Percentiles rank a stretch among this genome's conserved stretches.
These are phyloP conservation scores for Colletotrichum abscissum DNA, from an alignment of 2,329 filamentous ascomycete species.

Conservation along the genomic window DNA sequence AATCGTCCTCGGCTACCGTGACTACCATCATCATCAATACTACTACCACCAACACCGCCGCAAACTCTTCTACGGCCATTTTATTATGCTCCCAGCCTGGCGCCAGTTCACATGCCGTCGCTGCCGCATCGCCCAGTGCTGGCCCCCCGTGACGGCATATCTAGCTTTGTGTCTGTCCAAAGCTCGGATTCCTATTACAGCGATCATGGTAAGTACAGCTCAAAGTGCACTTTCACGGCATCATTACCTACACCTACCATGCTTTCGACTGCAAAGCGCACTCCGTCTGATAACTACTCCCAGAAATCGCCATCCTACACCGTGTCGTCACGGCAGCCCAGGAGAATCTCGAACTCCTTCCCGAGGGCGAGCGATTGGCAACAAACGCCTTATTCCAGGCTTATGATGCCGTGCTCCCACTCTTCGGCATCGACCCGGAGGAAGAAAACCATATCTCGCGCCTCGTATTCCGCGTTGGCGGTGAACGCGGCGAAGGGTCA, in stretches of 20 bases:
- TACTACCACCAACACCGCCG: neutral
- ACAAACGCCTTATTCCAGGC: conserved; percentile 84
- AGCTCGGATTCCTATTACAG: conserved; percentile 62
- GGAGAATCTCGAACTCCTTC: conserved; percentile 65
- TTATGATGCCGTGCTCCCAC: conserved; percentile 80
- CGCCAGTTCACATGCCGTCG: conserved; percentile 48
- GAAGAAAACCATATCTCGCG: conserved; percentile 81
- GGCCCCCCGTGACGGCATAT: conserved; percentile 49
- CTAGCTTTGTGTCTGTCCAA: conserved; percentile 40
- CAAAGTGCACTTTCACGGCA: neutral
- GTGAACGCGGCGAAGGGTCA: conserved; percentile 65
- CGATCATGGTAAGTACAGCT: conserved; percentile 63
- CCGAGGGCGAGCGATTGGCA: conserved; percentile 72
- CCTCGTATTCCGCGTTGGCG: conserved; percentile 83
- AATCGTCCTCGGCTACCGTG: neutral
- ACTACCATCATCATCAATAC: neutral
- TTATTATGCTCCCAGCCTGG: conserved; percentile 47
- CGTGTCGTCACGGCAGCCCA: conserved; percentile 80
- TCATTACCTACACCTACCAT: neutral
- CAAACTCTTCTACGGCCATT: neutral
- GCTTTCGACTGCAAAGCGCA: neutral
- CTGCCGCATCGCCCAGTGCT: conserved; percentile 47
- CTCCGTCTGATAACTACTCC: conserved; percentile 1
- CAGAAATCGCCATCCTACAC: conserved; percentile 84
- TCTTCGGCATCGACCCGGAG: conserved; percentile 76